A percentile compares a stretch with the other conserved stretches of the same genome.
Evolutionary conservation across 257 asterid genomes (phyloP).

Genomic region (Coffea canephora): DNA sequence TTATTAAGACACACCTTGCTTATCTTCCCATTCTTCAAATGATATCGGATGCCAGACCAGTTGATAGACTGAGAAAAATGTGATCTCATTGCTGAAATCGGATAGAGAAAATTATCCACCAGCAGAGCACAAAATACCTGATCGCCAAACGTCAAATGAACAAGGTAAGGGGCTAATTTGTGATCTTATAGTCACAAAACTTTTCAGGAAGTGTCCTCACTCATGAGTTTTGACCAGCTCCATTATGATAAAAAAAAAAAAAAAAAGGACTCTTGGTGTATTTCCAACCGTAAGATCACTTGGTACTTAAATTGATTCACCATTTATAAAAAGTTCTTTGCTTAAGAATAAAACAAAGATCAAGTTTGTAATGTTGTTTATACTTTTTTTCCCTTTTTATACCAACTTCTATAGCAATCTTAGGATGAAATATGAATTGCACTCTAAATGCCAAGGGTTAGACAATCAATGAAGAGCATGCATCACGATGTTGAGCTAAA

Average conservation of each 20-base stretch:
- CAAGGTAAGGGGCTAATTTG: conserved; percentile 17
- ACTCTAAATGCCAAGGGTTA: not conserved
- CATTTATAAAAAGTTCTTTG: not conserved
- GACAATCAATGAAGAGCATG: not conserved
- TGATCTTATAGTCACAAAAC: conserved; percentile 11
- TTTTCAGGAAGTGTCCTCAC: not conserved
- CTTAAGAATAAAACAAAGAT: not conserved
- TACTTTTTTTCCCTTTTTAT: not conserved
- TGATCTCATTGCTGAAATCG: conserved; percentile 86
- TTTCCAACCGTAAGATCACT: too few species aligned
- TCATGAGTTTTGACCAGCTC: not conserved
- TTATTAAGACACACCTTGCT: conserved; percentile 48
- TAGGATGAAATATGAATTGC: not conserved
- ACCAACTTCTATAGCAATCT: not conserved
- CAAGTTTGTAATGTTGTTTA: not conserved
- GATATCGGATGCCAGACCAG: conserved; percentile 97
- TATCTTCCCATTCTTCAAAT: conserved; percentile 86
- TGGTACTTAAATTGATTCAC: not conserved
- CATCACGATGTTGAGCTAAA: conserved; percentile 17
- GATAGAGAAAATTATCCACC: conserved; percentile 91
- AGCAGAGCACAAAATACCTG: conserved; percentile 95
- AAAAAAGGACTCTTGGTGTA: not conserved
- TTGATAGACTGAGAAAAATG: conserved; percentile 88
- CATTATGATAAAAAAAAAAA: not conserved
- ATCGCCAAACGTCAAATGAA: conserved; percentile 26